A percentile compares a stretch with the other conserved stretches of the same genome.
Conservation (phyloP, 2,329 filamentous ascomycete genomes). For the Epichloe scottii region DNA sequence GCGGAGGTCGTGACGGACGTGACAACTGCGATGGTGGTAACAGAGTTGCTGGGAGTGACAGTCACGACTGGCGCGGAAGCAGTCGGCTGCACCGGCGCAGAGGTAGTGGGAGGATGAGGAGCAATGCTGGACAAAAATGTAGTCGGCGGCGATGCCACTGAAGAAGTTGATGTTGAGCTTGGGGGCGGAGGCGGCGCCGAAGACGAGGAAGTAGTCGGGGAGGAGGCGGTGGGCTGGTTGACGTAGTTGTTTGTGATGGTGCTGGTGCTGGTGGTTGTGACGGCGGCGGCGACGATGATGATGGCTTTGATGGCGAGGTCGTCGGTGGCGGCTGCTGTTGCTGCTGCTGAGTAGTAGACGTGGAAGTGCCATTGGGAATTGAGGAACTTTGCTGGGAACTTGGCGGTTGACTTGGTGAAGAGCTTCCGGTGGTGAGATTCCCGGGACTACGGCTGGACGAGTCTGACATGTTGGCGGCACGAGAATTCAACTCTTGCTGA, state of each 20-base stretch:
- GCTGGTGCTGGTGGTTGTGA: neutral
- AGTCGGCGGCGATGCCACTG: constrained; percentile 5
- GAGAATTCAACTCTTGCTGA: neutral
- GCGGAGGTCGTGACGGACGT: constrained; percentile 13
- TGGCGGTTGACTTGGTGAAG: neutral
- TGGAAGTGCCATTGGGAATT: neutral
- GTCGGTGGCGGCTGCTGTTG: neutral
- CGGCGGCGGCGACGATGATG: neutral
- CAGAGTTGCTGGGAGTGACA: constrained; percentile 11
- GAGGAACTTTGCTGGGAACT: neutral
- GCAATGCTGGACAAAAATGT: constrained; percentile 5
- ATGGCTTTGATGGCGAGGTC: neutral
- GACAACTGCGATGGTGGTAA: constrained; percentile 13
- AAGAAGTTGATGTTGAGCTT: neutral
- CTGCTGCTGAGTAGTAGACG: neutral
- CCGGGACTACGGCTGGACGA: neutral
- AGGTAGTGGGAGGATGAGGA: constrained; percentile 5
- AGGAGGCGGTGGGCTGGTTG: neutral
- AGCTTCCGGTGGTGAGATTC: constrained; percentile 14
- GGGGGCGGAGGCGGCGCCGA: neutral
- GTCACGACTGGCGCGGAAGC: constrained; percentile 13
- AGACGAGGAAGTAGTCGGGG: neutral
- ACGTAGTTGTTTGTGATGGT: neutral
- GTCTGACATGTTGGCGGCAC: constrained; percentile 5
- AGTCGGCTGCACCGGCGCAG: constrained; percentile 8